Evolutionary conservation across 208 protist species (phyloP).

Genomic region (Angomonas ambiguus): DNA sequence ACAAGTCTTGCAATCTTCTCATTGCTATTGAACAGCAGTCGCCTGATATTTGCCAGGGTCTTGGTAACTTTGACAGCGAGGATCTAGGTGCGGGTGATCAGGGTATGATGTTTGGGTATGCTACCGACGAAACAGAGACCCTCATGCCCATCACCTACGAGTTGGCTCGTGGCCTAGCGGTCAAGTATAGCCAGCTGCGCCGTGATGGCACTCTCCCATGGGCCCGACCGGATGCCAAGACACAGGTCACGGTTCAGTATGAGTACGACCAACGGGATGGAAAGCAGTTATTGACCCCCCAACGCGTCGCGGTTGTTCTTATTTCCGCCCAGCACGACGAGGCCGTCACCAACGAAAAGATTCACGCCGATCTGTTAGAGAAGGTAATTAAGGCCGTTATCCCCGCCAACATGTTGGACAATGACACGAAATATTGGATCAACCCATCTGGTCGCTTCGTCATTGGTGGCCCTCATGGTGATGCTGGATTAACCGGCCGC

Average conservation of each 20-base stretch:
- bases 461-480: slow-evolving; percentile 99
- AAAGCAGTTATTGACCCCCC: slow-evolving; percentile 85
- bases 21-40: slow-evolving; percentile 98
- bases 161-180: slow-evolving; percentile 92
- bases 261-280: slow-evolving; percentile 84
- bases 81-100: slow-evolving; percentile 99
- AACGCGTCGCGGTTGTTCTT: slow-evolving; percentile 97
- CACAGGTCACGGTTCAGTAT: slow-evolving; percentile 99
- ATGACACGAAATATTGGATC: slow-evolving; percentile 96
- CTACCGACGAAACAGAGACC: slow-evolving; percentile 98
- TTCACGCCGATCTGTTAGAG: slow-evolving; percentile 91
- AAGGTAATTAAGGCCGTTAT: slow-evolving; percentile 95
- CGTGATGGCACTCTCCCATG: slow-evolving; percentile 92
- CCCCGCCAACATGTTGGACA: slow-evolving; percentile 92
- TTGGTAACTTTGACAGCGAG: slow-evolving; percentile 94
- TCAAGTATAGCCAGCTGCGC: slow-evolving; percentile 95
- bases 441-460: slow-evolving; percentile 99
- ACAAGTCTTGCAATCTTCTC: slow-evolving; percentile 98
- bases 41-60: slow-evolving; percentile 98
- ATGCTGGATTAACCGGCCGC: slow-evolving; percentile 99
- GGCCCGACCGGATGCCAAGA: slow-evolving; percentile 99
- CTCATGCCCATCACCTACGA: slow-evolving; percentile 98
- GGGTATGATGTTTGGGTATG: slow-evolving; percentile 99
- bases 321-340: slow-evolving; percentile 99
- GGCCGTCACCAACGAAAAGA: slow-evolving; percentile 93